Percentiles rank a stretch among this genome's conserved stretches.
These are phyloP conservation scores for Rhodotorula sphaerocarpa DNA, from an alignment of 768 basidiomycete genomes.

Conservation along the genomic window DNA sequence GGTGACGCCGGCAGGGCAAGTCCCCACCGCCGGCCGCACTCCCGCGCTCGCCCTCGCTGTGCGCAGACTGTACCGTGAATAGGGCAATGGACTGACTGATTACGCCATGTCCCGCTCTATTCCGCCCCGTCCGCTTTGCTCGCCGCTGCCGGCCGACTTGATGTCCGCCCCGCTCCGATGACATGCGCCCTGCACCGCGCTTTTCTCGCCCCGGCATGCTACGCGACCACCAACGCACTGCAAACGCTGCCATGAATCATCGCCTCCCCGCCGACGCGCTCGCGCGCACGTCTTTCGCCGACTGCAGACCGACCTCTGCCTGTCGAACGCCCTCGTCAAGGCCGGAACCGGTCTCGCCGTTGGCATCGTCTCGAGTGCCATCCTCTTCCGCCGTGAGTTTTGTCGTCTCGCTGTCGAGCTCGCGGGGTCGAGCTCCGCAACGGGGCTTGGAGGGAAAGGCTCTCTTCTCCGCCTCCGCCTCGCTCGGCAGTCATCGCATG, in stretches of 20 bases:
- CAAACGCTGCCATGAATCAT: neutral
- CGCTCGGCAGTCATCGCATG: neutral
- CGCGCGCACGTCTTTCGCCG: neutral
- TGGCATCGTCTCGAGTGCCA: conserved; percentile 79
- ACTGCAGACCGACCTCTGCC: conserved; percentile 42
- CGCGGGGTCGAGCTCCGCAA: too few relatives aligned
- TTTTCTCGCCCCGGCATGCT: too few relatives aligned
- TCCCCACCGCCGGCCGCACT: conserved; percentile 69
- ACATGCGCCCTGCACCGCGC: too few relatives aligned
- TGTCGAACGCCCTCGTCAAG: conserved; percentile 78
- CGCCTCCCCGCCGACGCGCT: neutral
- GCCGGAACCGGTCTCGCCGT: conserved; percentile 79
- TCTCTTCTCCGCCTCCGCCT: neutral
- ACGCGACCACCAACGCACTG: conserved; percentile 40
- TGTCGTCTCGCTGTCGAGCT: neutral
- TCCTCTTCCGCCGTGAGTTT: conserved; percentile 79
- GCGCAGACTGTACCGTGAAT: too few relatives aligned
- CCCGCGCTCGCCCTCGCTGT: too few relatives aligned
- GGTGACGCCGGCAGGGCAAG: neutral
- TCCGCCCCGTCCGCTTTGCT: too few relatives aligned
- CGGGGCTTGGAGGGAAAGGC: neutral
- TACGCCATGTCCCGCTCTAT: too few relatives aligned
- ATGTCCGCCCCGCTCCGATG: too few relatives aligned
- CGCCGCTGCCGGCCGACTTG: too few relatives aligned
- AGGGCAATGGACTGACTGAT: too few relatives aligned